Evolutionary conservation across 495 filamentous ascomycete genomes (phyloP).

Genomic region (Astrothelium macrocarpum): DNA sequence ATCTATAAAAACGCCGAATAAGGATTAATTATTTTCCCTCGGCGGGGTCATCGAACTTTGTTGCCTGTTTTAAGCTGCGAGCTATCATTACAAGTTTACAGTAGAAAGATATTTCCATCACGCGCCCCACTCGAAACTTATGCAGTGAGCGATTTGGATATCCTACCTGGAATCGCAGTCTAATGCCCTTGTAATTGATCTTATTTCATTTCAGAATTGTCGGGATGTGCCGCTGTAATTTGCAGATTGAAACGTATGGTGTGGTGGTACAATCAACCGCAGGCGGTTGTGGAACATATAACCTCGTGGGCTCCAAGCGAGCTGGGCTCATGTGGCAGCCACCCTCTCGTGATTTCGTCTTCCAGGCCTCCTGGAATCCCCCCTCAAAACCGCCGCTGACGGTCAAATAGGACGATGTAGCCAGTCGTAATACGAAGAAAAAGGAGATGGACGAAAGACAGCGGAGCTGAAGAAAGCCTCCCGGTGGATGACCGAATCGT

Average conservation of each 20-base stretch:
- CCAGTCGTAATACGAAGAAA: background rate
- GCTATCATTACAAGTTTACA: no score
- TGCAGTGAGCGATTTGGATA: background rate
- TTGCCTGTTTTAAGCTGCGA: background rate
- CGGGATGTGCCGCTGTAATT: background rate
- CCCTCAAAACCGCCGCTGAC: background rate
- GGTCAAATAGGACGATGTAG: background rate
- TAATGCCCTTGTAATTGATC: background rate
- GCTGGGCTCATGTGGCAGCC: slow-evolving; percentile 2
- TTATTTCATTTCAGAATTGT: background rate
- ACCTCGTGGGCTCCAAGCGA: slow-evolving; percentile 6
- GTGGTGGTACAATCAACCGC: slow-evolving; percentile 5
- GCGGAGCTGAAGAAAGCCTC: background rate
- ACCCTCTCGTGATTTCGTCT: background rate
- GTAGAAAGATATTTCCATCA: background rate
- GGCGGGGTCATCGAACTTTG: background rate
- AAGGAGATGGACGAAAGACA: background rate
- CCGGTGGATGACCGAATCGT: background rate
- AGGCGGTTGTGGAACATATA: background rate
- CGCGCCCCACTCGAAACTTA: background rate
- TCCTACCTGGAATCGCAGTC: background rate
- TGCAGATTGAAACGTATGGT: background rate
- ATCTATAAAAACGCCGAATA: background rate
- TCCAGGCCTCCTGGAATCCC: background rate
- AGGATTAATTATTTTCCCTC: background rate